Percentiles rank a stretch among this genome's conserved stretches.
Evolutionary conservation across 371 early-diverging fungal genomes (phyloP).

Genomic region (Mortierella sp.): DNA sequence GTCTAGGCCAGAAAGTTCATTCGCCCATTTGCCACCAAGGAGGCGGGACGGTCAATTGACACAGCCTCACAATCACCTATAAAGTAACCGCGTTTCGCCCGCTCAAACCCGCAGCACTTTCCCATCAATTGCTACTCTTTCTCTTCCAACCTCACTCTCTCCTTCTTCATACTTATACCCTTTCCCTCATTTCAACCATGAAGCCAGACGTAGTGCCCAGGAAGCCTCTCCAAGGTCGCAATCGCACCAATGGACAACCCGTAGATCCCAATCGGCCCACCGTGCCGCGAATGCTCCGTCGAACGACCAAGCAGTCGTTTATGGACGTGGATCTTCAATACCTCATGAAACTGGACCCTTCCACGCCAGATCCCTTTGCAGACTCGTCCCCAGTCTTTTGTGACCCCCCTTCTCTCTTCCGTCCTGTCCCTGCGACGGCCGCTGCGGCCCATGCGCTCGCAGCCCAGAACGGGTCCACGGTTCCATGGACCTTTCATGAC

Average conservation of each 20-base stretch:
- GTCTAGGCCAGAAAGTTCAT: too few relatives aligned
- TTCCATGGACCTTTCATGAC: conserved; percentile 46
- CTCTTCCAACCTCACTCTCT: too few relatives aligned
- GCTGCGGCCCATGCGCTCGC: conserved; percentile 27
- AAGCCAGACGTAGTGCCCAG: conserved; percentile 37
- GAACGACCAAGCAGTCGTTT: conserved; percentile 50
- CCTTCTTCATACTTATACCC: conserved; percentile 5
- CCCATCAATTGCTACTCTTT: too few relatives aligned
- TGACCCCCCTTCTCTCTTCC: conserved; percentile 50
- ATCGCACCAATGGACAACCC: conserved; percentile 25
- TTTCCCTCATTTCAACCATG: conserved; percentile 12
- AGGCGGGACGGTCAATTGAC: too few relatives aligned
- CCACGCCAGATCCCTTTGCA: conserved; percentile 43
- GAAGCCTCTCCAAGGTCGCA: conserved; percentile 46
- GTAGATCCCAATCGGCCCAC: conserved; percentile 6
- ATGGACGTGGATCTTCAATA: conserved; percentile 53
- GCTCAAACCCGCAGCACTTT: too few relatives aligned
- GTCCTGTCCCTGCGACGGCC: conserved; percentile 24
- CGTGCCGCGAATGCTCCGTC: conserved; percentile 48
- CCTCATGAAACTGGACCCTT: conserved; percentile 43
- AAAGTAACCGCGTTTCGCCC: too few relatives aligned
- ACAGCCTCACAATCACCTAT: too few relatives aligned
- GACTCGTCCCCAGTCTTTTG: conserved; percentile 46
- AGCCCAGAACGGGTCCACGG: conserved; percentile 11
- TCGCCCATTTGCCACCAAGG: too few relatives aligned